Conservation (phyloP, 768 basidiomycete species). For the Suillus occidentalis region DNA sequence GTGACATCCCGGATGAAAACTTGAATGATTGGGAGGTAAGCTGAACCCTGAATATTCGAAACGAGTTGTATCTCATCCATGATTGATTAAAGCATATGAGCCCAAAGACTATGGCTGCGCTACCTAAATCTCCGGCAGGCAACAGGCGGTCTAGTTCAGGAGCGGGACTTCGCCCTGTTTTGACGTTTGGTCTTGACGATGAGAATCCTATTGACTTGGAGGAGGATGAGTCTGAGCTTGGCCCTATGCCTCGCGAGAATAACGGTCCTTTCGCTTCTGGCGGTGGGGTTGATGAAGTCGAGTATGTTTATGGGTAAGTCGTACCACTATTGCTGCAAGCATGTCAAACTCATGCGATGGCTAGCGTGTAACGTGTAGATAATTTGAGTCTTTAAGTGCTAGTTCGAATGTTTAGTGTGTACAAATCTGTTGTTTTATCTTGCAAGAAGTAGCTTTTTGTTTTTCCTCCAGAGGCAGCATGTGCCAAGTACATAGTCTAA, state of each 20-base stretch:
- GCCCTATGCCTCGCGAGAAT: conserved; percentile 74
- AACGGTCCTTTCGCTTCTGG: conserved; percentile 74
- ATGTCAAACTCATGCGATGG: conserved; percentile 13
- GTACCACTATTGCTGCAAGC: not conserved
- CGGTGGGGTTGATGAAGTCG: conserved; percentile 87
- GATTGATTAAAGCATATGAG: conserved; percentile 79
- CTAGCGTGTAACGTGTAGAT: conserved; percentile 21
- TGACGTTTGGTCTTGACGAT: conserved; percentile 76
- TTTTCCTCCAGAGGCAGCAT: not conserved
- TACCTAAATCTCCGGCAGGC: conserved; percentile 89
- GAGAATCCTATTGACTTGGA: conserved; percentile 70
- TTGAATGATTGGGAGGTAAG: conserved; percentile 95
- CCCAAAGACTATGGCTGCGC: conserved; percentile 89
- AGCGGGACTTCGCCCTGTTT: conserved; percentile 78
- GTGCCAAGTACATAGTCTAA: not conserved
- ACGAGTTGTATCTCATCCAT: conserved; percentile 3
- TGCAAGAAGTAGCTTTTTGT: not conserved
- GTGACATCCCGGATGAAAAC: conserved; percentile 71
- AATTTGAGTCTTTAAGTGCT: not conserved
- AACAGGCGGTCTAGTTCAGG: conserved; percentile 82
- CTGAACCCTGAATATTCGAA: conserved; percentile 7
- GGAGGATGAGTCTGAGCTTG: conserved; percentile 71
- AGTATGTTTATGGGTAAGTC: conserved; percentile 82
- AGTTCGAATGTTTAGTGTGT: conserved; percentile 1
- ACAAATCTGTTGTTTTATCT: not conserved